These are phyloP conservation scores for Stipa capillata DNA, from an alignment of 176 grass and related monocot species.

Conservation along the genomic window DNA sequence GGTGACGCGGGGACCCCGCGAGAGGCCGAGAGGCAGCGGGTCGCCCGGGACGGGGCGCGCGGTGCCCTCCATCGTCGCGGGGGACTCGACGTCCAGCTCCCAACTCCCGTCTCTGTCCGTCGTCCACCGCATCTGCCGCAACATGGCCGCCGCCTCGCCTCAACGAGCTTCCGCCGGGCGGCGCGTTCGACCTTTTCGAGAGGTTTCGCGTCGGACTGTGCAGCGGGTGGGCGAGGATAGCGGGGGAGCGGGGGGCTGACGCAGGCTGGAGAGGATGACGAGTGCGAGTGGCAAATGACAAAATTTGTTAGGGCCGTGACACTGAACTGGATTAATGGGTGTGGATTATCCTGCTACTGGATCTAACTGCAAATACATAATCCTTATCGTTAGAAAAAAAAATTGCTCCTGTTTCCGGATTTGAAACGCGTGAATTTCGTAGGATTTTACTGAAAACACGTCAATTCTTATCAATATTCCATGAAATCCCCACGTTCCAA, in stretches of 20 bases:
- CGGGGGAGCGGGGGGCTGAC: not conserved
- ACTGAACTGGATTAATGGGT: too few relatives aligned
- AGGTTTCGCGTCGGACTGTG: not conserved
- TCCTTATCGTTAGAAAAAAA: not conserved
- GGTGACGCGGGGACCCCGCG: slow-evolving; percentile 57
- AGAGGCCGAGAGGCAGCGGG: slow-evolving; percentile 70
- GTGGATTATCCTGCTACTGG: too few relatives aligned
- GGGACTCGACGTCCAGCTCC: slow-evolving; percentile 80
- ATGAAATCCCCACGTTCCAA: too few relatives aligned
- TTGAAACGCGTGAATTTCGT: not conserved
- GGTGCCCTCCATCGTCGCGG: slow-evolving; percentile 82
- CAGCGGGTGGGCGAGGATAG: slow-evolving; percentile 15
- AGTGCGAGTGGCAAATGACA: too few relatives aligned
- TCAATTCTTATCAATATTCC: too few relatives aligned
- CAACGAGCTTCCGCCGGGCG: not conserved
- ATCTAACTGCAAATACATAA: too few relatives aligned
- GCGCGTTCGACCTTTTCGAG: not conserved
- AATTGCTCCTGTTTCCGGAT: not conserved
- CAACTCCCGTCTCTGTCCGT: slow-evolving; percentile 55
- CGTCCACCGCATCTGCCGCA: slow-evolving; percentile 67
- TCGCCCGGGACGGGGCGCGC: slow-evolving; percentile 72
- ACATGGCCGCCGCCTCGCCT: slow-evolving; percentile 23
- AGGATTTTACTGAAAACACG: not conserved
- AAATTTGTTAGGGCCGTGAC: too few relatives aligned
- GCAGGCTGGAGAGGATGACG: not conserved